Conservation (phyloP, 1,284 basidiomycete species). For the Pascua sp. region DNA sequence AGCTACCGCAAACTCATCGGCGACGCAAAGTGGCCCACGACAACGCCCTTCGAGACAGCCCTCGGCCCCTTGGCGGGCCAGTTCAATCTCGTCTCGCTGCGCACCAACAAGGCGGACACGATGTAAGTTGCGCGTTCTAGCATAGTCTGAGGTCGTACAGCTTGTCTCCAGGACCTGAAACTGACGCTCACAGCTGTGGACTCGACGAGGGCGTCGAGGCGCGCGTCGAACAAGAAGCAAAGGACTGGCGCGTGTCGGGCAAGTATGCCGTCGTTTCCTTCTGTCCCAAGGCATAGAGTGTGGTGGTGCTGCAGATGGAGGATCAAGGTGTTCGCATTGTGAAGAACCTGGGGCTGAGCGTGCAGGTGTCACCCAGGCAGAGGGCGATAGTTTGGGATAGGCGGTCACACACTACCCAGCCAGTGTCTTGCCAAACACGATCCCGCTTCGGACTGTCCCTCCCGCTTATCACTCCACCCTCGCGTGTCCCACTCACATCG, state of each 20-base stretch:
- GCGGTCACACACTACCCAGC: too few species aligned
- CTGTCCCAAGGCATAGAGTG: slow-evolving; percentile 2
- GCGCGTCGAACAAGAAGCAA: slow-evolving; percentile 31
- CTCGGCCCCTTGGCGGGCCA: slow-evolving; percentile 74
- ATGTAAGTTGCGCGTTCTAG: slow-evolving; percentile 49
- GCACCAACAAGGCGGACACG: slow-evolving; percentile 96
- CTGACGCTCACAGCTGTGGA: slow-evolving; percentile 30
- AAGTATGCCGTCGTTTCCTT: slow-evolving; percentile 48
- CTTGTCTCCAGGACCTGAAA: background rate
- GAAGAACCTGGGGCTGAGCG: too few species aligned
- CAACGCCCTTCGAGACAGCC: slow-evolving; percentile 72
- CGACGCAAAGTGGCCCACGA: slow-evolving; percentile 82
- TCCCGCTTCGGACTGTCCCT: too few species aligned
- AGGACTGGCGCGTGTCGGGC: slow-evolving; percentile 45
- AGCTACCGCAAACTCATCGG: slow-evolving; percentile 79
- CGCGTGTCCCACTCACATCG: too few species aligned
- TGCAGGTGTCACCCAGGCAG: too few species aligned
- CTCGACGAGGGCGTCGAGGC: slow-evolving; percentile 39
- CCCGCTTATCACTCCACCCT: too few species aligned
- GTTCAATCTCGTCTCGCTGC: slow-evolving; percentile 75
- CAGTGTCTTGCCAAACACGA: too few species aligned
- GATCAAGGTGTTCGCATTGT: too few species aligned
- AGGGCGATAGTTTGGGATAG: too few species aligned
- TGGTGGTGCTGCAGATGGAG: too few species aligned
- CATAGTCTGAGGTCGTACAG: background rate